Evolutionary conservation across 495 filamentous ascomycete genomes (phyloP), one percentile per base, ranked within the genome.

Genomic region (Melanomma pulvis-pyrius): DNA sequence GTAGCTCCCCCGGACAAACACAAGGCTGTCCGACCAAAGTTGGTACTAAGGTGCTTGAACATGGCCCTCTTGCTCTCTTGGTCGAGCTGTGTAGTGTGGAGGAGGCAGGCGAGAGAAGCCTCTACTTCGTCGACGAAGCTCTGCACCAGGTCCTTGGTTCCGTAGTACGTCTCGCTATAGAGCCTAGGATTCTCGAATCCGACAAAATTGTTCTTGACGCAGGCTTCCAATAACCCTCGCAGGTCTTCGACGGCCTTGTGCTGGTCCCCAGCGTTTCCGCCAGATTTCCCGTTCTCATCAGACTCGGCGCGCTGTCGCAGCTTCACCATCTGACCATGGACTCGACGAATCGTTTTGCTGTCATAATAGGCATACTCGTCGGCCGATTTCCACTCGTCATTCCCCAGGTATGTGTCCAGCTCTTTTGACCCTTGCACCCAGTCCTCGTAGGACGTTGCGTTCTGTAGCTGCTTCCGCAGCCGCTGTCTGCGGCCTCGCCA

Each of bases 321-420:
- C 69, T 77, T 83, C 61, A 79, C 85, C 76, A 98, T 81, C 77
- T 97, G 89, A 17, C 86, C 82, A 67, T 86, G 83, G 34, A 93
- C 91, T 65, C 87, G 85, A 58, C 80, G 84, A 36, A 98, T 84
- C 5, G 92, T 98, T 63, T 86, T 84, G 62, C 86, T 85, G 75
- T 98, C 92, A 73, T 98, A 98, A 78, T 97, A 98, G 15, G 92
- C 94, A 79, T 92, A 98, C 59, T 90, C 92, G 65, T 96, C 92
- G 22, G 82, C 81, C 70, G 88, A 82, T 76, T 93, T 97, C 96
- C 96, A 98, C 61, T 79, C 73, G 64, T 90, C 86, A 66, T 92
- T 93, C 0, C 92, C 91, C 39, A 98, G 81, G 74, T 91, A 89
- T 9, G 77, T 78, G 79, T 98, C 94, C 76, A 98, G 81, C 65